phyloP scores from a whole-genome alignment of 1,284 basidiomycete genomes.

The Ustilago bromivora region DNA sequence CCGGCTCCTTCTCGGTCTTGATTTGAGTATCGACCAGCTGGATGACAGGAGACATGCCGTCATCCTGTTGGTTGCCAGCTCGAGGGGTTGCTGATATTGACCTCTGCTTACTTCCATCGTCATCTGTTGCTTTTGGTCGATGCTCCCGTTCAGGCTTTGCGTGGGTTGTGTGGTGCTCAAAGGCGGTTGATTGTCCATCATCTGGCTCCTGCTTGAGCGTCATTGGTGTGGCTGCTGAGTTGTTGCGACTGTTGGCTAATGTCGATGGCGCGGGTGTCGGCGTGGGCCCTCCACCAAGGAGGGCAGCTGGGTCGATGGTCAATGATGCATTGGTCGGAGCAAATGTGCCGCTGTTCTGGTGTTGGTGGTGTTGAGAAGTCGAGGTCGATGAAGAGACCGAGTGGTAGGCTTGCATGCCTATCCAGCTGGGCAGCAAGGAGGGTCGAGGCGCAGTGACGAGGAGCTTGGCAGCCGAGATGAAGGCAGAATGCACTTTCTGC shows the following conservation, averaged over 20 bases:
- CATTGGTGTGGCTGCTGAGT: conserved; percentile 11
- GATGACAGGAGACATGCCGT: not conserved
- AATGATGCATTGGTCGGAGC: conserved; percentile 24
- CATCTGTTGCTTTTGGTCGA: not conserved
- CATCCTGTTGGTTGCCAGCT: not conserved
- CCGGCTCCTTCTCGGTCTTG: conserved; percentile 2
- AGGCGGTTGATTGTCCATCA: conserved; percentile 12
- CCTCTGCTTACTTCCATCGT: conserved; percentile 1
- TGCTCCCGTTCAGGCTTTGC: not conserved
- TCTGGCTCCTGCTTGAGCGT: conserved; percentile 45
- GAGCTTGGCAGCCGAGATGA: conserved; percentile 11
- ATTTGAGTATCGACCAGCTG: conserved; percentile 4
- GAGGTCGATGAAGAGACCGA: conserved; percentile 24
- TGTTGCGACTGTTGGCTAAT: conserved; percentile 12
- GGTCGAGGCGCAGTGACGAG: conserved; percentile 1
- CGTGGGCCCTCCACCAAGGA: conserved; percentile 12
- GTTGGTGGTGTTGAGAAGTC: not conserved
- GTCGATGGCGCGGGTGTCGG: conserved; percentile 6
- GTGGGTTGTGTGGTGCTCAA: not conserved
- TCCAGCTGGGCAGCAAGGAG: not conserved
- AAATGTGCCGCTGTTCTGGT: conserved; percentile 4
- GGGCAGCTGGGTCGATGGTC: conserved; percentile 42
- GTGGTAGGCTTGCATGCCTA: conserved; percentile 45
- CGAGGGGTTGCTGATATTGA: conserved; percentile 11
- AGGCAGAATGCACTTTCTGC: conserved; percentile 7